A percentile compares a stretch with the other conserved stretches of the same genome.
These are phyloP conservation scores for Boletellus emodensis DNA, from an alignment of 768 basidiomycete species.

Conservation along the genomic window DNA sequence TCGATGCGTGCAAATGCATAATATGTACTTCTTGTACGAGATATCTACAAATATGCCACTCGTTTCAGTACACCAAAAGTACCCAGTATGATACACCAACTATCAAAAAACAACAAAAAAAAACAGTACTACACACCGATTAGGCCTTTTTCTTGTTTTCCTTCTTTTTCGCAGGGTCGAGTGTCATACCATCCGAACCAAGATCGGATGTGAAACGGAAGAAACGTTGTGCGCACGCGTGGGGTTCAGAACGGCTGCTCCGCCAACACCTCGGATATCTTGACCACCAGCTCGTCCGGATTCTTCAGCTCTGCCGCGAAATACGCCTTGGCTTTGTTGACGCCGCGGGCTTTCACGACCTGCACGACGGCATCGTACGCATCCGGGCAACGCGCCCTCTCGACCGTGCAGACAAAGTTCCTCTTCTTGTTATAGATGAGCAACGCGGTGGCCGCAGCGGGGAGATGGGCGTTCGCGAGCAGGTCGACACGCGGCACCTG, in stretches of 20 bases:
- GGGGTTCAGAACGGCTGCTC: slow-evolving; percentile 48
- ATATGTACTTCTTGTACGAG: no score
- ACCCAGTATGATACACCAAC: no score
- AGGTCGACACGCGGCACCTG: slow-evolving; percentile 38
- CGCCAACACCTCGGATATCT: slow-evolving; percentile 48
- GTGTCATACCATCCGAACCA: no score
- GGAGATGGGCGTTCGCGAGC: neutral
- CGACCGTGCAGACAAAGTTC: slow-evolving; percentile 46
- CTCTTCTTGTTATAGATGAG: slow-evolving; percentile 52
- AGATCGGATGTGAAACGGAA: no score
- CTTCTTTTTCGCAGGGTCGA: no score
- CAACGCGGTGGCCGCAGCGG: slow-evolving; percentile 23
- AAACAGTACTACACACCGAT: no score
- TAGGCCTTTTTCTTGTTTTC: no score
- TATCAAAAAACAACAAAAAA: no score
- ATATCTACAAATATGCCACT: no score
- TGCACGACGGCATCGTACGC: slow-evolving; percentile 41
- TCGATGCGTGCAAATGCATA: no score
- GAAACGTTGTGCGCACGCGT: no score
- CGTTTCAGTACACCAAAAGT: no score
- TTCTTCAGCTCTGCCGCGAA: slow-evolving; percentile 50
- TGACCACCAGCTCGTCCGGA: slow-evolving; percentile 46
- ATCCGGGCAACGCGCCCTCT: slow-evolving; percentile 28
- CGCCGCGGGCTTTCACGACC: slow-evolving; percentile 40
- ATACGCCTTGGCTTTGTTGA: slow-evolving; percentile 47